Percentiles rank a stretch among this genome's conserved stretches.
These are phyloP conservation scores for Cyberlindnera samutprakarnensis DNA, from an alignment of 805 yeast genomes.

Conservation along the genomic window DNA sequence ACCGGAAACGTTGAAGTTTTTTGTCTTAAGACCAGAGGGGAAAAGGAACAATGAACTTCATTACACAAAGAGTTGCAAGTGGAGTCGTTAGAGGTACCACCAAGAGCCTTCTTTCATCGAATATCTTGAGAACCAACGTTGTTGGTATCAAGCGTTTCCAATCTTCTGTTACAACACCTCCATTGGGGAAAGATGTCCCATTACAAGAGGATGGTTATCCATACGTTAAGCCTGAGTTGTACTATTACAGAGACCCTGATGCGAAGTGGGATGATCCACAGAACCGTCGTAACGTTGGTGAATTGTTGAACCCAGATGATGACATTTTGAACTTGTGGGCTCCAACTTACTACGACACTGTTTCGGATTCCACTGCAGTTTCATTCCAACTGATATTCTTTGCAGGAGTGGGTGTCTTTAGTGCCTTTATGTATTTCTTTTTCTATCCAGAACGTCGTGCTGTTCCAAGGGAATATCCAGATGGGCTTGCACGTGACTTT, in stretches of 20 bases:
- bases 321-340: slow-evolving; percentile 82
- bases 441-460: slow-evolving; percentile 63
- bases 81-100: no score
- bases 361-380: slow-evolving; percentile 53
- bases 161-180: no score
- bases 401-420: slow-evolving; percentile 35
- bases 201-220: slow-evolving; percentile 51
- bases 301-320: slow-evolving; percentile 63
- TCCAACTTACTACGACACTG: slow-evolving; percentile 63
- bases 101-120: no score
- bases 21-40: no score
- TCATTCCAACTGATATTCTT: slow-evolving; percentile 51
- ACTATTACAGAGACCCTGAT: slow-evolving; percentile 65
- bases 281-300: slow-evolving; percentile 69
- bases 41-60: no score
- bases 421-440: slow-evolving; percentile 40
- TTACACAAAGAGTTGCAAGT: no score
- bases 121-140: no score
- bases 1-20: no score
- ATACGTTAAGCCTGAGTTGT: slow-evolving; percentile 47
- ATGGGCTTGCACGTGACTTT: slow-evolving; percentile 66
- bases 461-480: slow-evolving; percentile 70
- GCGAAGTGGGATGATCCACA: slow-evolving; percentile 73
- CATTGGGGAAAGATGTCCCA: no score
- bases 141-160: no score